These are phyloP conservation scores for Phytophthora colocasiae DNA, from an alignment of 352 stramenopile genomes.

Conservation along the genomic window DNA sequence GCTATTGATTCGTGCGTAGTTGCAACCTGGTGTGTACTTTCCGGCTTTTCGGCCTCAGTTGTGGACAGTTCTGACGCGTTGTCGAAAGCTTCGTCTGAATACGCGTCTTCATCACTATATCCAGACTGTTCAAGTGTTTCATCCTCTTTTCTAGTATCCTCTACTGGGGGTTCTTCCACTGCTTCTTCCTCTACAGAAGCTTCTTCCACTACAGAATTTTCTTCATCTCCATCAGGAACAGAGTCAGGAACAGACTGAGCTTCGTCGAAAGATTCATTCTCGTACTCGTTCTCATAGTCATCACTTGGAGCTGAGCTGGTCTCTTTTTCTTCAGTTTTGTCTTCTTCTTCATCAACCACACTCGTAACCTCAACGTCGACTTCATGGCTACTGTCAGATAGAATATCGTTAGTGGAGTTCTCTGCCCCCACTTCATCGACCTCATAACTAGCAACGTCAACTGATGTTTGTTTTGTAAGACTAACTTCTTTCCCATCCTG, in stretches of 20 bases:
- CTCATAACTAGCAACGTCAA: constrained; percentile 19
- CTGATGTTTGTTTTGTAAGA: not conserved
- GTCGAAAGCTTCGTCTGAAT: constrained; percentile 52
- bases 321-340: constrained; percentile 9
- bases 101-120: constrained; percentile 28
- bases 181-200: not conserved
- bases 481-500: constrained; percentile 2
- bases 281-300: constrained; percentile 38
- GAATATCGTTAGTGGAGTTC: constrained; percentile 13
- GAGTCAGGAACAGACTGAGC: constrained; percentile 22
- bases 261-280: constrained; percentile 61
- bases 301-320: constrained; percentile 1
- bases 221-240: constrained; percentile 5
- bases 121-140: not conserved
- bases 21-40: not conserved
- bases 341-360: constrained; percentile 18
- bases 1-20: not conserved
- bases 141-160: not conserved
- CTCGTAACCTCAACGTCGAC: constrained; percentile 6
- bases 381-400: constrained; percentile 13
- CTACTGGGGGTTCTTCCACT: not conserved
- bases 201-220: not conserved
- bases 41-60: not conserved
- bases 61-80: constrained; percentile 26
- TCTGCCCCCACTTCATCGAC: constrained; percentile 15